Conservation (phyloP, 2,329 filamentous ascomycete genomes). For the Mariannaea sp. region DNA sequence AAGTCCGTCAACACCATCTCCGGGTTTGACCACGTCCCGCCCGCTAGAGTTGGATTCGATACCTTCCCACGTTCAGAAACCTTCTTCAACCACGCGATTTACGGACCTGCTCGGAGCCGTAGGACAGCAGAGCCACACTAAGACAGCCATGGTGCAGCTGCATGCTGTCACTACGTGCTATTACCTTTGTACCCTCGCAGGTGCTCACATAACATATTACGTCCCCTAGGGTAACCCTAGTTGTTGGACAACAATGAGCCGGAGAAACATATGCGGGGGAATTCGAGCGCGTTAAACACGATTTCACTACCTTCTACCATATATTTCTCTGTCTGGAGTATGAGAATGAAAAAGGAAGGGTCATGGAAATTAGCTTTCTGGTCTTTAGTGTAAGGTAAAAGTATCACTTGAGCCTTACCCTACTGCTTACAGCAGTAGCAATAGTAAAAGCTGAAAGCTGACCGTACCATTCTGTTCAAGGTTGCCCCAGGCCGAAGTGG, state of each 20-base stretch:
- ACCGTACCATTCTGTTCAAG: no score
- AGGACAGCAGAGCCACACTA: conserved; percentile 16
- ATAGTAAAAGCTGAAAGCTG: no score
- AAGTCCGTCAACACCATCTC: no score
- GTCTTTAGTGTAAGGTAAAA: no score
- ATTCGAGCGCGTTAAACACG: conserved; percentile 18
- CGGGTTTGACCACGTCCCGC: conserved; percentile 12
- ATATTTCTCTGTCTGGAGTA: conserved; percentile 6
- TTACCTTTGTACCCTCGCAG: conserved; percentile 21
- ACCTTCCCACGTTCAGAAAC: background rate
- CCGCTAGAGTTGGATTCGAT: conserved; percentile 16
- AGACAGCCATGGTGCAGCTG: conserved; percentile 19
- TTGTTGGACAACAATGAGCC: conserved; percentile 34
- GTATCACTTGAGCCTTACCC: background rate
- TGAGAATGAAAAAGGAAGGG: no score
- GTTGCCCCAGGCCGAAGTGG: conserved; percentile 7
- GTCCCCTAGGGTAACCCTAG: conserved; percentile 32
- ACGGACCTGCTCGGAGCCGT: conserved; percentile 32
- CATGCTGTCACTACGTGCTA: no score
- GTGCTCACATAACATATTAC: conserved; percentile 20
- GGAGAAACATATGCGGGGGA: conserved; percentile 35
- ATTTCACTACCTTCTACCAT: conserved; percentile 2
- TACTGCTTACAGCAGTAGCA: background rate
- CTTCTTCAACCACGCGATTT: conserved; percentile 24
- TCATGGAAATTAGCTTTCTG: no score